Evolutionary conservation across 208 protist species (phyloP).

Genomic region (Trypanosoma conorhini): DNA sequence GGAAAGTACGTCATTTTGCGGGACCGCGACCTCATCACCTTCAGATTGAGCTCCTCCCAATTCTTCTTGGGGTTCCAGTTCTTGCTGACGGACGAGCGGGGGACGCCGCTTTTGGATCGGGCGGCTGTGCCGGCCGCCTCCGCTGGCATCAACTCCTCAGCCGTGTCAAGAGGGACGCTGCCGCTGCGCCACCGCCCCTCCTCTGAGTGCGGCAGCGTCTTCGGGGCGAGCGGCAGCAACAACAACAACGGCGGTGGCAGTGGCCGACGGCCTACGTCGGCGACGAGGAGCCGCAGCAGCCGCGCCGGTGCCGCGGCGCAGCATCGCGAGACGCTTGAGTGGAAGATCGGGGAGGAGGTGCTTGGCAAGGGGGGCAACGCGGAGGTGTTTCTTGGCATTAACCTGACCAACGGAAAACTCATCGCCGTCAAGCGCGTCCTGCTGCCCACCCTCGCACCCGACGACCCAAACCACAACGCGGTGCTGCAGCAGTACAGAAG

Average conservation of each 20-base stretch:
- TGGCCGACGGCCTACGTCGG: slow-evolving; percentile 26
- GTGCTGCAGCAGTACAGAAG: slow-evolving; percentile 83
- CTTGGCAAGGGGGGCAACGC: slow-evolving; percentile 90
- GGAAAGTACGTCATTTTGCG: slow-evolving; percentile 68
- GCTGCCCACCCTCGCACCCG: slow-evolving; percentile 45
- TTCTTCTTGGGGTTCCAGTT: slow-evolving; percentile 91
- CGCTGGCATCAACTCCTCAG: slow-evolving; percentile 9
- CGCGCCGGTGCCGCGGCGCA: background rate
- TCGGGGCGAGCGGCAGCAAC: slow-evolving; percentile 8
- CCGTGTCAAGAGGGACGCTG: slow-evolving; percentile 13
- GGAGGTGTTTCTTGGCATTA: slow-evolving; percentile 90
- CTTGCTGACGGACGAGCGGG: slow-evolving; percentile 67
- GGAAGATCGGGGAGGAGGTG: slow-evolving; percentile 91
- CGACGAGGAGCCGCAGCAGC: slow-evolving; percentile 23
- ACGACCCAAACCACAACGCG: slow-evolving; percentile 45
- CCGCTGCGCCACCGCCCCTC: slow-evolving; percentile 12
- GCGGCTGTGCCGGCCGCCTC: background rate
- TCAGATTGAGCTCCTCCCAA: slow-evolving; percentile 73
- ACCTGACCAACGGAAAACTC: slow-evolving; percentile 88
- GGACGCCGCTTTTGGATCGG: slow-evolving; percentile 45
- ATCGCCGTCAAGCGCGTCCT: slow-evolving; percentile 91
- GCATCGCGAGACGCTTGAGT: slow-evolving; percentile 82
- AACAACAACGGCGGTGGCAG: slow-evolving; percentile 24
- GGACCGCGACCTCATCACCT: slow-evolving; percentile 82
- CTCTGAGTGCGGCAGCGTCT: slow-evolving; percentile 18